Conservation (phyloP, 805 yeast species). For the Candida qinlingensis region DNA sequence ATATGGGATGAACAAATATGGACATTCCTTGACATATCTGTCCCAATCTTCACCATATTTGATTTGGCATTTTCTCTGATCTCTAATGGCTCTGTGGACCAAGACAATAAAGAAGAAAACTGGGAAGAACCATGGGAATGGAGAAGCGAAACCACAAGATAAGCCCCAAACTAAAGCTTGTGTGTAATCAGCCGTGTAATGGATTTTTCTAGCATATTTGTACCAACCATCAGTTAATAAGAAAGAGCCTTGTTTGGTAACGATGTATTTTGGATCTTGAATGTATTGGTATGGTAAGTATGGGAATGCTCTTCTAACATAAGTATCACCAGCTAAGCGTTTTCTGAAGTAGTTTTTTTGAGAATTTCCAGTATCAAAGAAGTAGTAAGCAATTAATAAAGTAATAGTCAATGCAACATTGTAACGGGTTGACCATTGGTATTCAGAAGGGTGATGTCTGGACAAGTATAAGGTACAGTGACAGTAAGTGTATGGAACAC, state of each 20-base stretch:
- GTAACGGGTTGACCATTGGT: conserved; percentile 64
- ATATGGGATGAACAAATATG: conserved; percentile 87
- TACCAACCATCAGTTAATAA: conserved; percentile 94
- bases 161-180: conserved; percentile 92
- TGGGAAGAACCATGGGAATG: conserved; percentile 96
- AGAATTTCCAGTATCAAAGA: conserved; percentile 92
- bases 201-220: conserved; percentile 86
- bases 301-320: conserved; percentile 85
- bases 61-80: conserved; percentile 71
- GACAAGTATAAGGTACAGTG: conserved; percentile 83
- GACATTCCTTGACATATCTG: conserved; percentile 78
- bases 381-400: conserved; percentile 71
- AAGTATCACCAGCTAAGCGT: conserved; percentile 70
- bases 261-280: conserved; percentile 78
- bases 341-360: conserved; percentile 93
- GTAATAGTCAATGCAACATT: conserved; percentile 49
- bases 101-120: conserved; percentile 82
- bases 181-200: conserved; percentile 90
- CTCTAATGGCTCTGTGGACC: conserved; percentile 85
- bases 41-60: conserved; percentile 97
- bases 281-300: conserved; percentile 80
- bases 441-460: conserved; percentile 80
- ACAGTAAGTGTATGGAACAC: conserved; percentile 97
- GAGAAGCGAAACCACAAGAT: conserved; percentile 79
- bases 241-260: conserved; percentile 78